Evolutionary conservation across 225 moss, liverwort and hornwort species (phyloP), one percentile per base, ranked within the genome.

Genomic region (Marchantia paleacea): DNA sequence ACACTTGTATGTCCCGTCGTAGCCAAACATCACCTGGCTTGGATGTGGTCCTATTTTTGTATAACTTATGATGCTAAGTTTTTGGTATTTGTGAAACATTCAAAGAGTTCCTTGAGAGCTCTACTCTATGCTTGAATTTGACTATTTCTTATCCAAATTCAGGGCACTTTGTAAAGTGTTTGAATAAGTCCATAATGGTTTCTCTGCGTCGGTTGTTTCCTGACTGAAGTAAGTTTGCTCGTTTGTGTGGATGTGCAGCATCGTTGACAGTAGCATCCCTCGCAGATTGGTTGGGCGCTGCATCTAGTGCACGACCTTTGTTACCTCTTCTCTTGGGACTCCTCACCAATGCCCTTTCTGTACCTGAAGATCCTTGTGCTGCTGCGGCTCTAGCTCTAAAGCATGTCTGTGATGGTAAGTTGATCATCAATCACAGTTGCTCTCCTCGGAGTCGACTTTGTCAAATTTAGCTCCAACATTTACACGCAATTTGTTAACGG

Each of bases 391-490:
- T 99, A 85, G 97, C 97, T 79, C 84, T 99, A 74, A 99, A 95
- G 88, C 97, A 99, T 89, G 84, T 99, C 49, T 99, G 97, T 84
- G 97, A 99, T 65, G 97, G 97, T 99, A 52, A 90, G 92, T 78
- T 30, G 16, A 30, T 39, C 47, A 55, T 12, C 51, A 51, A 24
- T 24, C 0, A 51, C 19, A 66, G 7, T 39, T 39, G 39, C 5
- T 39, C 39, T 39, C 39, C 39, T 39, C 39, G 39, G 39, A 39
- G 39, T 39, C 5, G 39, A 39, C 39, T 39, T 39, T n/a, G n/a
- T 39, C 39, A 39, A 39, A 39, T 39, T 39, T 39, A 39, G 39
- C 39, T 39, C 5, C 2, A 39, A 39, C 39, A 5, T 39, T 39
- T 5, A 39, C 2, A 5, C 2, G 39, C 39, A 39, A n/a, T n/a